phyloP scores from a whole-genome alignment of 495 filamentous ascomycete genomes.

The Aspergillus ellipticus region DNA sequence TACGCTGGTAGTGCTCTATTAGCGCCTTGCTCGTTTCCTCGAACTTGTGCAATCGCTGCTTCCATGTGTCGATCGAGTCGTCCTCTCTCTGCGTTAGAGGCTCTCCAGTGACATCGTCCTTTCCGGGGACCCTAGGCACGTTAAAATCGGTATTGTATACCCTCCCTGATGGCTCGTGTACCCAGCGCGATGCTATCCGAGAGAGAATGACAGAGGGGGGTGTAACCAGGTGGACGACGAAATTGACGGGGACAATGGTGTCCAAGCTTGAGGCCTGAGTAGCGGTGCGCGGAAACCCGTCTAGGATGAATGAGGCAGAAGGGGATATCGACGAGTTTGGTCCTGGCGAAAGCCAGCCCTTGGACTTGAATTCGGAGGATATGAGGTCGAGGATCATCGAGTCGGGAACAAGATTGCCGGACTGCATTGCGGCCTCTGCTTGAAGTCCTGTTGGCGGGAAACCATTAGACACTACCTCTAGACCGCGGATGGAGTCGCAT shows the following conservation, averaged over 20 bases:
- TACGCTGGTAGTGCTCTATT: conserved; percentile 81
- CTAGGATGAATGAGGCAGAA: conserved; percentile 85
- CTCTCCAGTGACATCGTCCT: conserved; percentile 91
- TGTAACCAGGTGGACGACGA: conserved; percentile 62
- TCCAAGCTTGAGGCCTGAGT: conserved; percentile 75
- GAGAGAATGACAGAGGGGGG: conserved; percentile 73
- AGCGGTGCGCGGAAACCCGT: conserved; percentile 91
- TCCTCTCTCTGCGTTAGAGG: conserved; percentile 75
- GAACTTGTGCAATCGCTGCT: conserved; percentile 72
- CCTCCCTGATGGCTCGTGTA: conserved; percentile 86
- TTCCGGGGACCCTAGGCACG: conserved; percentile 70
- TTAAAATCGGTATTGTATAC: conserved; percentile 96
- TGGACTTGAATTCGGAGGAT: conserved; percentile 73
- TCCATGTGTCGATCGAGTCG: conserved; percentile 84
- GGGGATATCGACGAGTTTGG: conserved; percentile 58
- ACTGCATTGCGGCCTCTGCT: conserved; percentile 82
- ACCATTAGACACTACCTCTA: conserved; percentile 7
- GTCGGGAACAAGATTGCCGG: conserved; percentile 81
- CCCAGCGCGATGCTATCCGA: conserved; percentile 86
- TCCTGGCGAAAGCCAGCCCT: conserved; percentile 66
- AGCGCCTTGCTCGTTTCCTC: conserved; percentile 81
- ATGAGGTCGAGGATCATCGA: conserved; percentile 89
- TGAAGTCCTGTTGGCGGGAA: conserved; percentile 60
- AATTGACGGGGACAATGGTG: conserved; percentile 80
- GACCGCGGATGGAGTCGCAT: conserved; percentile 21